Evolutionary conservation across 805 yeast species (phyloP), one percentile per base, ranked within the genome.

Genomic region (Candida manassasensis): DNA sequence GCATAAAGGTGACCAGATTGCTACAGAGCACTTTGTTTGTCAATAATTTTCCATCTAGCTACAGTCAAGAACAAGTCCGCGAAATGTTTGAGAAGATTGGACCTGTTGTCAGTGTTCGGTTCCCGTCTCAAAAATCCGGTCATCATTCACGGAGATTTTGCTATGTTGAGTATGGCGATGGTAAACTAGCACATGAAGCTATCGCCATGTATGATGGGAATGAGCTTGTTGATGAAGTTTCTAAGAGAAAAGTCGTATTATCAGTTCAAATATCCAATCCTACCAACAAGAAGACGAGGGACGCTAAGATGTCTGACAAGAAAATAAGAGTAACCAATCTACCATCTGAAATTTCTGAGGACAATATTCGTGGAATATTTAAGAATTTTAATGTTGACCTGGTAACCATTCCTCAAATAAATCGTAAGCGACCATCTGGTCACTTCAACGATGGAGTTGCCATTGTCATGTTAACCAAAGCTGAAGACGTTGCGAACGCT

Each of bases 221-320:
- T 26, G 48, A 42, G 0, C 22, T 70, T 1, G 53, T 54, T 1
- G 71, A 63, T 4, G 49, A 45, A 4, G 34, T 41, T 0, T 45
- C 49, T 4, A 42, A 50, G 7, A 44, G 48, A 6, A 40, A 39
- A 7, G 71, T 62, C 39, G 55, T 50, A 12, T 42, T 85, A 13
- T 63, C 73, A 0, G 89, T 79, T 0, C 77, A 77, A 41, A 50
- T 79, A 2, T 84, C 94, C 0, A 73, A 77, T 43, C 86, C 88
- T 0, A 47, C 65, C 6, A 58, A 59, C 11, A 69, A 57, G 37
- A 37, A 47, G 28, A 32, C 40, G 32, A 45, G 67, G 2, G 77
- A 75, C 16, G 66, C 75, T 0, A 57, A 69, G 3, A 63, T 67
- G 19, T 79, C 75, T 27, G 75, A 75, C 11, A 58, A 83, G 36